phyloP scores from a whole-genome alignment of 1,284 basidiomycete genomes.

The Vanrija humicola region DNA sequence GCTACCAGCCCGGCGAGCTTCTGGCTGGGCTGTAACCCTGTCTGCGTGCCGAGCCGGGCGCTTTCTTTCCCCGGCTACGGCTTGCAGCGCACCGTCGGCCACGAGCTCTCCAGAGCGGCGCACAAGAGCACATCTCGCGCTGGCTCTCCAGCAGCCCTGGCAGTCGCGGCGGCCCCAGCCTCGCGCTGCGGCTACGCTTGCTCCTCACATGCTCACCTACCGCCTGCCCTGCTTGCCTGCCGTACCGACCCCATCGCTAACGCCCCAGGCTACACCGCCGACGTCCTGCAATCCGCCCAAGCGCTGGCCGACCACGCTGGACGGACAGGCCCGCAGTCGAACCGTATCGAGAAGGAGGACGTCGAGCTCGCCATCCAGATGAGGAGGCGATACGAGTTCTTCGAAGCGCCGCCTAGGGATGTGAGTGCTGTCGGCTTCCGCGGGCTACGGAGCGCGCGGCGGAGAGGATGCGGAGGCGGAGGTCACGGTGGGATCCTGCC shows the following conservation, averaged over 20 bases:
- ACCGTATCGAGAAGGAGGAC: slow-evolving; percentile 85
- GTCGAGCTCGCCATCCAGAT: slow-evolving; percentile 86
- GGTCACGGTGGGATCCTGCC: background rate
- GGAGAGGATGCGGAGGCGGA: background rate
- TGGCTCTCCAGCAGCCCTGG: too few relatives aligned
- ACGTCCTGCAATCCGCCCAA: slow-evolving; percentile 83
- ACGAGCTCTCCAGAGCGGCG: too few relatives aligned
- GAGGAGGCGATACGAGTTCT: slow-evolving; percentile 90
- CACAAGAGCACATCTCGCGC: too few relatives aligned
- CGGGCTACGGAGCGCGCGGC: background rate
- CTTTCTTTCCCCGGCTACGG: too few relatives aligned
- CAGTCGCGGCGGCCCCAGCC: too few relatives aligned
- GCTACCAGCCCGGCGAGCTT: too few relatives aligned
- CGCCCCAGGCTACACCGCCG: slow-evolving; percentile 68
- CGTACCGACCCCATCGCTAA: background rate
- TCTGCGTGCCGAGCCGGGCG: too few relatives aligned
- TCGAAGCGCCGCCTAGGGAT: slow-evolving; percentile 89
- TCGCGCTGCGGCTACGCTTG: too few relatives aligned
- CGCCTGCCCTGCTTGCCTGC: too few relatives aligned
- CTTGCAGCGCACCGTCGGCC: too few relatives aligned
- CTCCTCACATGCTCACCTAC: too few relatives aligned
- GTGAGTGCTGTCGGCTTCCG: slow-evolving; percentile 53
- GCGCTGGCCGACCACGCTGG: slow-evolving; percentile 92
- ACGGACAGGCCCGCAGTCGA: slow-evolving; percentile 51
- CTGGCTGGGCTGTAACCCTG: too few relatives aligned